Conservation (phyloP, 2,329 filamentous ascomycete species). For the Bipolaris gigantea region DNA sequence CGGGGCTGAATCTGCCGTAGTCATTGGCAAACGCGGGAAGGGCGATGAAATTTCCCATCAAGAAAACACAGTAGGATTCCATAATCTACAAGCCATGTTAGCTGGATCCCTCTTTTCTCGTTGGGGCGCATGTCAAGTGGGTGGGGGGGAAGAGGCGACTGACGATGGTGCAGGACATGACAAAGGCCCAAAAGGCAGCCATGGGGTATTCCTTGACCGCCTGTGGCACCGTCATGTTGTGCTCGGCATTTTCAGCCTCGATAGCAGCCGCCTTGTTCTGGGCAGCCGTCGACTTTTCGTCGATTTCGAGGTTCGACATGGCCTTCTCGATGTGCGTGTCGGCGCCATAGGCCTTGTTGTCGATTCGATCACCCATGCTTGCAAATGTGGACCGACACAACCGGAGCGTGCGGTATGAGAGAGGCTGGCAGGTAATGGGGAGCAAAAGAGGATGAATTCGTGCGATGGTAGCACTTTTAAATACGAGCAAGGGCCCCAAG, state of each 20-base stretch:
- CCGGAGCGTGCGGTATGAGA: slow-evolving; percentile 13
- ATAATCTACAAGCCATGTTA: slow-evolving; percentile 55
- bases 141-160: slow-evolving; percentile 17
- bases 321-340: slow-evolving; percentile 26
- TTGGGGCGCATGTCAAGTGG: slow-evolving; percentile 13
- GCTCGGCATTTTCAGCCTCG: slow-evolving; percentile 59
- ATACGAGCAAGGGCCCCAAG: slow-evolving; percentile 13
- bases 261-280: slow-evolving; percentile 58
- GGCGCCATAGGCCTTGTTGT: slow-evolving; percentile 20
- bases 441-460: slow-evolving; percentile 12
- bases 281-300: slow-evolving; percentile 46
- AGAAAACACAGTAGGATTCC: slow-evolving; percentile 66
- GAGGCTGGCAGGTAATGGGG: slow-evolving; percentile 24
- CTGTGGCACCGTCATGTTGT: slow-evolving; percentile 54
- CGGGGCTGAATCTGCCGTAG: slow-evolving; percentile 50
- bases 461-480: slow-evolving; percentile 15
- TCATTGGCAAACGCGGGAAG: slow-evolving; percentile 50
- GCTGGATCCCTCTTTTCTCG: slow-evolving; percentile 1
- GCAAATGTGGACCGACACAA: slow-evolving; percentile 21
- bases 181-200: slow-evolving; percentile 58
- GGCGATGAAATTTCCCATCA: slow-evolving; percentile 63
- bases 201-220: slow-evolving; percentile 57
- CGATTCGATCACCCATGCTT: slow-evolving; percentile 28
- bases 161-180: slow-evolving; percentile 61
- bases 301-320: slow-evolving; percentile 27